A percentile compares a stretch with the other conserved stretches of the same genome.
These are phyloP conservation scores for Botrytis tulipae DNA, from an alignment of 2,329 filamentous ascomycete genomes.

Conservation along the genomic window DNA sequence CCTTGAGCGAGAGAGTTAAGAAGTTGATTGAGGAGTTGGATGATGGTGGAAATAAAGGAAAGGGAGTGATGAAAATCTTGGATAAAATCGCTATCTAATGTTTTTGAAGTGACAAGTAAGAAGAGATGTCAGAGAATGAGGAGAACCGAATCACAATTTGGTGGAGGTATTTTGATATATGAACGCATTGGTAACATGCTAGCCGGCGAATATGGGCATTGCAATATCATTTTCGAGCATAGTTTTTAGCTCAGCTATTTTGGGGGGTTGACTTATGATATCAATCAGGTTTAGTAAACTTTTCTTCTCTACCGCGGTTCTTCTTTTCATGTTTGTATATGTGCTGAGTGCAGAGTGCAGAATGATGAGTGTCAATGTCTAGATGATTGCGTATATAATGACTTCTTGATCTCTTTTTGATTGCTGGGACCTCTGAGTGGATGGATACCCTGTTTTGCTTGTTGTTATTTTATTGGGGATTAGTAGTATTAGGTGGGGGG, in stretches of 20 bases:
- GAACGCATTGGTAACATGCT: background rate
- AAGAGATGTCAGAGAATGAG: background rate
- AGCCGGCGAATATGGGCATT: background rate
- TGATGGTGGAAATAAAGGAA: slow-evolving; percentile 51
- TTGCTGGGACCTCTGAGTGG: no score
- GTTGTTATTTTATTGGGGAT: no score
- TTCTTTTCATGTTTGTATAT: background rate
- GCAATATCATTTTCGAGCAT: background rate
- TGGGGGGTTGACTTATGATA: background rate
- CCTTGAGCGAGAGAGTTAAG: slow-evolving; percentile 63
- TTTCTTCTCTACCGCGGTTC: background rate
- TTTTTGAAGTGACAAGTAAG: no score
- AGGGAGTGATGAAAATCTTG: slow-evolving; percentile 63
- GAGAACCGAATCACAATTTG: background rate
- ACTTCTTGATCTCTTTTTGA: no score
- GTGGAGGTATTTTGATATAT: background rate
- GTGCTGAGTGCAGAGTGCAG: background rate
- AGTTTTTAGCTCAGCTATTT: background rate
- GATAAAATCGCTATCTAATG: slow-evolving; percentile 56
- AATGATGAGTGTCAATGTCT: background rate
- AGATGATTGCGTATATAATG: no score
- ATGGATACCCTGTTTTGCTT: no score
- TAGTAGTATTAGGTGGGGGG: no score
- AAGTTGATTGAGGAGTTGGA: slow-evolving; percentile 64
- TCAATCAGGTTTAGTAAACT: background rate